Evolutionary conservation across 495 filamentous ascomycete species (phyloP).

Genomic region (Gamarada debralockiae): DNA sequence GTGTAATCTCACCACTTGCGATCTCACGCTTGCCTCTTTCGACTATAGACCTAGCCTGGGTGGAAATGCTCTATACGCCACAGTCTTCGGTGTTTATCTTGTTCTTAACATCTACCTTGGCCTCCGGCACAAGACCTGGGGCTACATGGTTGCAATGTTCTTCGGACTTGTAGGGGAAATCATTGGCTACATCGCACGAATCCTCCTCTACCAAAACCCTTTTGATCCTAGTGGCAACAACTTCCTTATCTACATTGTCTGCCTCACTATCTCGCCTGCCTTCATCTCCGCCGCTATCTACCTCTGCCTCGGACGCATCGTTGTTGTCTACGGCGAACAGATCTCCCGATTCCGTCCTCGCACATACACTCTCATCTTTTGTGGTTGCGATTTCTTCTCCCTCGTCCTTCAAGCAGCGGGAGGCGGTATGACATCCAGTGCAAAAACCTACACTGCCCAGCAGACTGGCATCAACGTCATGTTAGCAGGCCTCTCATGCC

Average conservation of each 20-base stretch:
- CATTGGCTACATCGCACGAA: conserved; percentile 31
- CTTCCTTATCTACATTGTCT: conserved; percentile 29
- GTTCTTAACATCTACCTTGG: conserved; percentile 10
- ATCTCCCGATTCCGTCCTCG: conserved; percentile 56
- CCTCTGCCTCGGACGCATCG: conserved; percentile 56
- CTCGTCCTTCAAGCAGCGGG: conserved; percentile 59
- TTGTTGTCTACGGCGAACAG: conserved; percentile 51
- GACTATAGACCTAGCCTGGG: conserved; percentile 19
- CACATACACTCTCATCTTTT: conserved; percentile 44
- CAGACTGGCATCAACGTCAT: background rate
- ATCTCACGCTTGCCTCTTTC: background rate
- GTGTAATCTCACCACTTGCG: background rate
- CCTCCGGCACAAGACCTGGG: conserved; percentile 19
- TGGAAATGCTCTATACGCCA: conserved; percentile 22
- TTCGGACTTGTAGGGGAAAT: conserved; percentile 33
- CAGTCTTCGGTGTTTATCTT: conserved; percentile 18
- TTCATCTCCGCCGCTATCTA: conserved; percentile 61
- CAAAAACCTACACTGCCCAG: background rate
- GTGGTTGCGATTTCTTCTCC: conserved; percentile 57
- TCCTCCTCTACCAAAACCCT: conserved; percentile 34
- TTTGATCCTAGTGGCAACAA: conserved; percentile 24
- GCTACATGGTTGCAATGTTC: conserved; percentile 31
- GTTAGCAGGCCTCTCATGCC: background rate
- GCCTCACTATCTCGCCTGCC: conserved; percentile 58
- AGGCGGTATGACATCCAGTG: conserved; percentile 41